Evolutionary conservation across 208 protist species (phyloP).

Genomic region (Trypanosoma scelopori): DNA sequence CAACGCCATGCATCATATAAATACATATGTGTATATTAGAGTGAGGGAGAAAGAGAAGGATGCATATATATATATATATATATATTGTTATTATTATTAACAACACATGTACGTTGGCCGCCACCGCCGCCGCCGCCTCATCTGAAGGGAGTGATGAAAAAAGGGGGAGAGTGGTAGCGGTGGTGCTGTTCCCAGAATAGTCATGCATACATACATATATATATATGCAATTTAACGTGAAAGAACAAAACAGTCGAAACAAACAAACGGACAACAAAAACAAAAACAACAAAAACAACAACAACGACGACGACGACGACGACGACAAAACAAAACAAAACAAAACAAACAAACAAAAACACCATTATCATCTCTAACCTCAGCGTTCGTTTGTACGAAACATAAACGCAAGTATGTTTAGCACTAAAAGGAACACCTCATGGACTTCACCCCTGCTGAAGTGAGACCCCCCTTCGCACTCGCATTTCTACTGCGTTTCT

Average conservation of each 20-base stretch:
- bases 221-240: neutral
- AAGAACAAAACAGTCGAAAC: neutral
- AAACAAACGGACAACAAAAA: neutral
- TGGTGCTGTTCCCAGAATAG: too few relatives aligned
- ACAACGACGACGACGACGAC: too few relatives aligned
- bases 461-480: neutral
- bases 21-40: too few relatives aligned
- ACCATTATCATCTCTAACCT: too few relatives aligned
- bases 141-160: too few relatives aligned
- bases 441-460: neutral
- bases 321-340: slow-evolving; percentile 1
- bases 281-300: slow-evolving; percentile 8
- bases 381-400: neutral
- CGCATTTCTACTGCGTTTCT: neutral
- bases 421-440: neutral
- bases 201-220: slow-evolving; percentile 15
- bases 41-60: too few relatives aligned
- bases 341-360: neutral
- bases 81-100: too few relatives aligned
- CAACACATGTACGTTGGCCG: too few relatives aligned
- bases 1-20: too few relatives aligned
- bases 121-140: too few relatives aligned
- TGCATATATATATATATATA: too few relatives aligned
- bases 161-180: too few relatives aligned
- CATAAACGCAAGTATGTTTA: neutral